phyloP scores from a whole-genome alignment of 2,329 filamentous ascomycete genomes.

The Xylaria sp. region DNA sequence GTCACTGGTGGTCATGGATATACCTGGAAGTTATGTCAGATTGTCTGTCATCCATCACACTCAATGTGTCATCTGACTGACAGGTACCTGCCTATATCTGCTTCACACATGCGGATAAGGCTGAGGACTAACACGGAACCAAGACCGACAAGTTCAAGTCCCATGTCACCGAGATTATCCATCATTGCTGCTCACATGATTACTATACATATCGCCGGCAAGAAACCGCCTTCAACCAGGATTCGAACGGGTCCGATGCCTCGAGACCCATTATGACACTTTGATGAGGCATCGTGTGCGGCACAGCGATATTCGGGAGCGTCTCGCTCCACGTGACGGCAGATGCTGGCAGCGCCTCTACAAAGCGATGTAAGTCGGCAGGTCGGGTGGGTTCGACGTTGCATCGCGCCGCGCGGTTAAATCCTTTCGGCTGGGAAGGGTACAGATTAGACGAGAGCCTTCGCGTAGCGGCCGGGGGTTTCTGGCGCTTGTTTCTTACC shows the following conservation, averaged over 20 bases:
- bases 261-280: constrained; percentile 8
- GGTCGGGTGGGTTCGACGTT: constrained; percentile 8
- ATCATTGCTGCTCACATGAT: not conserved
- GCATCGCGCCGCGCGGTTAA: constrained; percentile 22
- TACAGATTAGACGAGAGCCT: no score
- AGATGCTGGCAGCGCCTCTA: no score
- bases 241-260: constrained; percentile 11
- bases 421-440: no score
- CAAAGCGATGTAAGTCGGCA: no score
- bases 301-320: constrained; percentile 14
- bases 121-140: not conserved
- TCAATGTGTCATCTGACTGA: no score
- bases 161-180: not conserved
- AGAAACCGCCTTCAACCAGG: constrained; percentile 7
- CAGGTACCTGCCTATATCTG: no score
- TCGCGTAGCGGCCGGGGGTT: not conserved
- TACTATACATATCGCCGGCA: not conserved
- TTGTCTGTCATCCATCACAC: no score
- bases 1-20: no score
- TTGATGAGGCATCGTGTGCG: constrained; percentile 23
- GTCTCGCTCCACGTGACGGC: constrained; percentile 5
- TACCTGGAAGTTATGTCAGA: no score
- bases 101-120: not conserved
- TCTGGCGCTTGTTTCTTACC: not conserved
- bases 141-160: not conserved